Base-by-base conservation (phyloP, 768 basidiomycete species). In the Amanita inopinata region DNA sequence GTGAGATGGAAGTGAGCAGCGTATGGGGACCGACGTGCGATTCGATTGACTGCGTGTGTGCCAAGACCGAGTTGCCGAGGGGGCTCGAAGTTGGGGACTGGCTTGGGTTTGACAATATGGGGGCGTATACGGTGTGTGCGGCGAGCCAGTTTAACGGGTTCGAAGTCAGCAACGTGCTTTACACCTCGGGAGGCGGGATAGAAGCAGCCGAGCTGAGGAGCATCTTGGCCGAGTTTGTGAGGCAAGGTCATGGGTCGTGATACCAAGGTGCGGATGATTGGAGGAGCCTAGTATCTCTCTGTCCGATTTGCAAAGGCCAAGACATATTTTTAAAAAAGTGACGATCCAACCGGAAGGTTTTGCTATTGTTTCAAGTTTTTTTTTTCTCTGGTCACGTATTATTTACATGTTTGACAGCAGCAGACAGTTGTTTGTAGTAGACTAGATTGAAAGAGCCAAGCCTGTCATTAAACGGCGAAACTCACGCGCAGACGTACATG, bases 11-110 rank as follows among this genome's bases (percentile, higher is more conserved):
- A 40, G 46, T 66, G 8, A 73, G 82, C 65, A 87, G 83, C 60
- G 78, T 98, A 38, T 99, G 96, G 96, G 96, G 96, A 9, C 96
- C 94, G 33, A 99, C 96, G 6, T 98, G 94, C 71, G 96, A 98
- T 58, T 90, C 88, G 24, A 89, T 99, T 55, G 96, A 99, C 65
- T 85, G 86, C 57, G 91, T 99, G 45, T 82, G 71, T 55, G 69
- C 71, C 51, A 70, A 64, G 46, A 70, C 70, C 40, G 67, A 61
- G 55, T 69, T 87, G 48, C 91, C 88, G 3, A 62, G 62, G 22
- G 72, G 71, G 1, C 70, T 98, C 40, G 71, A 75, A 46, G 91
- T 96, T 5, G 96, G 96, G 5, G 96, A 99, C 59, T 99, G 96
- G 96, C 74, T 99, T 12, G 87, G 84, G n/a, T 99, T 93, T 66